Percentiles rank a stretch among this genome's conserved stretches.
Conservation (phyloP, 768 basidiomycete genomes). For the Mycena galericulata region DNA sequence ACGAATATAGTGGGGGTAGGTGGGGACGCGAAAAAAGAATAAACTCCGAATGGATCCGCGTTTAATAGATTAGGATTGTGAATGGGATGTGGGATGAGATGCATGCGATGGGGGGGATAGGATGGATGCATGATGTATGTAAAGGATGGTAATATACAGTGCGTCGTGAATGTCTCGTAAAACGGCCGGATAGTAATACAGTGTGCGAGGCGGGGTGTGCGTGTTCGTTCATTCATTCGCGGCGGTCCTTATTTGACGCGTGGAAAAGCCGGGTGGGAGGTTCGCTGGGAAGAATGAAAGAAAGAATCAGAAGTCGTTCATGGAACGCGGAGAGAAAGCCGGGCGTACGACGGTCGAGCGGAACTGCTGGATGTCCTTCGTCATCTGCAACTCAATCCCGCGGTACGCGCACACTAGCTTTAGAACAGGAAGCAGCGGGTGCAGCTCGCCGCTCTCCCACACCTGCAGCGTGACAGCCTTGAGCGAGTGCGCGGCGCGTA, state of each 20-base stretch:
- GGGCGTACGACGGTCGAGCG: conserved; percentile 63
- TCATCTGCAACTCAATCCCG: conserved; percentile 67
- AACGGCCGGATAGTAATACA: conserved; percentile 24
- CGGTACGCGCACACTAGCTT: conserved; percentile 74
- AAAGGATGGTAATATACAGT: conserved; percentile 29
- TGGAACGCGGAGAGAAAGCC: too few relatives aligned
- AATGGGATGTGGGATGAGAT: not conserved
- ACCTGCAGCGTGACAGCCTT: conserved; percentile 65
- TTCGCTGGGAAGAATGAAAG: conserved; percentile 38
- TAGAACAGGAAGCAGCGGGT: conserved; percentile 64
- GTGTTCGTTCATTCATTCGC: not conserved
- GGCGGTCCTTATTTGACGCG: conserved; percentile 31
- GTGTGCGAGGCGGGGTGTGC: not conserved
- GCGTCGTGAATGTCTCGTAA: conserved; percentile 30
- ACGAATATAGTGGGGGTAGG: conserved; percentile 6
- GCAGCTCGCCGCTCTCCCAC: conserved; percentile 62
- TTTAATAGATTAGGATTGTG: not conserved
- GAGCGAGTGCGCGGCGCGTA: conserved; percentile 60
- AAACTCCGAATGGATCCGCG: not conserved
- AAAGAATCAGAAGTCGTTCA: conserved; percentile 26
- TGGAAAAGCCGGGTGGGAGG: conserved; percentile 36
- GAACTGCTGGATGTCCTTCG: conserved; percentile 64
- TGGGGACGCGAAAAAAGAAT: not conserved
- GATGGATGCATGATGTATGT: not conserved
- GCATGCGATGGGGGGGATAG: not conserved